Percentiles rank a stretch among this genome's conserved stretches.
These are phyloP conservation scores for Beta macrorhiza DNA, from an alignment of 179 eudicot genomes.

Conservation along the genomic window DNA sequence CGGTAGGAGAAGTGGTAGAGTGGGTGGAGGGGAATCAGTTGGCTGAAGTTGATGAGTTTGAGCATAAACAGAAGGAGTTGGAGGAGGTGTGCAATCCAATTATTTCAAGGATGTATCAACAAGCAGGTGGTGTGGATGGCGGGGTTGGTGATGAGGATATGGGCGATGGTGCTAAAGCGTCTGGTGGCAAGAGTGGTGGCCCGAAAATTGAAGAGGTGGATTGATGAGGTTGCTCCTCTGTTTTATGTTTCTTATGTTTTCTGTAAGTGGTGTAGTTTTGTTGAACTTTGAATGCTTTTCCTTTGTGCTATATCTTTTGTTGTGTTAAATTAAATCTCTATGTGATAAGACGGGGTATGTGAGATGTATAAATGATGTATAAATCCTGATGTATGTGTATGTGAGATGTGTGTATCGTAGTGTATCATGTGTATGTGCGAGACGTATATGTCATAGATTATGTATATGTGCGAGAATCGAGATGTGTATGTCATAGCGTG, in stretches of 20 bases:
- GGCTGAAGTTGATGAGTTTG: conserved; percentile 30
- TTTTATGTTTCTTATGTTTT: not conserved
- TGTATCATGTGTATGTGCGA: too few relatives aligned
- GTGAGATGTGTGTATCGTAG: too few relatives aligned
- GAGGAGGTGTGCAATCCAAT: conserved; percentile 29
- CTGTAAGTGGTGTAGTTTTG: not conserved
- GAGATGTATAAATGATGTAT: too few relatives aligned
- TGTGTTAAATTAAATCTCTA: too few relatives aligned
- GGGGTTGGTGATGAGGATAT: conserved; percentile 12
- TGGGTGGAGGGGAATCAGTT: conserved; percentile 29
- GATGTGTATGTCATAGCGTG: too few relatives aligned
- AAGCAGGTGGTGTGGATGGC: not conserved
- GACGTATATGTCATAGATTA: too few relatives aligned
- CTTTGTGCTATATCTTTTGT: too few relatives aligned
- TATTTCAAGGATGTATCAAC: conserved; percentile 24
- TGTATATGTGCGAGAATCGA: too few relatives aligned
- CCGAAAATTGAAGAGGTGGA: conserved; percentile 33
- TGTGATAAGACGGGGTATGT: too few relatives aligned
- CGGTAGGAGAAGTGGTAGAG: conserved; percentile 19
- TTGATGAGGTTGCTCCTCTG: not conserved
- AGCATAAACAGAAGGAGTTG: conserved; percentile 25
- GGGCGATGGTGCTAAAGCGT: conserved; percentile 3
- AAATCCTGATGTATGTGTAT: too few relatives aligned
- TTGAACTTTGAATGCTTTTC: too few relatives aligned
- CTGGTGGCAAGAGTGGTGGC: not conserved